A percentile compares a stretch with the other conserved stretches of the same genome.
These are phyloP conservation scores for Pythium aquatile DNA, from an alignment of 352 stramenopile species.

Conservation along the genomic window DNA sequence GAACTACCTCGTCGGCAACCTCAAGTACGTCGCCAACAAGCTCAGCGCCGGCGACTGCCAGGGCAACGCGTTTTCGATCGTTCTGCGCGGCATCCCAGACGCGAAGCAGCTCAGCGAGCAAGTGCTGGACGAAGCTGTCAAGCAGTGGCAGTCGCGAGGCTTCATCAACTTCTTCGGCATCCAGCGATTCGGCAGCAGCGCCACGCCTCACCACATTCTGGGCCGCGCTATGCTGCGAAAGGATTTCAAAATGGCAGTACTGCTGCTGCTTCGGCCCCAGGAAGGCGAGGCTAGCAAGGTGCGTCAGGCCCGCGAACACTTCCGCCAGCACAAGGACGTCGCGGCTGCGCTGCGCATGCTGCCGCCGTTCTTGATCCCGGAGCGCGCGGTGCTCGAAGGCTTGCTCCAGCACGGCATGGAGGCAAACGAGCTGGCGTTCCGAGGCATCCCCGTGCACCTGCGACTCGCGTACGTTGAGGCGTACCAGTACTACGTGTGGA, in stretches of 20 bases:
- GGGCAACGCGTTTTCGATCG: slow-evolving; percentile 94
- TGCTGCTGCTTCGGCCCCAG: slow-evolving; percentile 89
- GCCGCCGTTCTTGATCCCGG: slow-evolving; percentile 64
- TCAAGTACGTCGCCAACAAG: slow-evolving; percentile 87
- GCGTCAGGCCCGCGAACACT: slow-evolving; percentile 70
- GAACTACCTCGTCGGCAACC: slow-evolving; percentile 89
- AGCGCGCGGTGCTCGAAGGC: slow-evolving; percentile 72
- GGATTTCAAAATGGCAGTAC: slow-evolving; percentile 91
- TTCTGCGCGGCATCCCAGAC: slow-evolving; percentile 86
- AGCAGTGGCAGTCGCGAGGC: slow-evolving; percentile 57
- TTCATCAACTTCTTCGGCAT: slow-evolving; percentile 99
- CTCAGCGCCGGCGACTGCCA: slow-evolving; percentile 85
- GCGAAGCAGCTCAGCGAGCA: slow-evolving; percentile 44
- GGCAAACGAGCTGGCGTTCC: slow-evolving; percentile 69
- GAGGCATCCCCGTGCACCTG: slow-evolving; percentile 58
- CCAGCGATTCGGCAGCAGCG: slow-evolving; percentile 91
- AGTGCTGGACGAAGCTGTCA: slow-evolving; percentile 36
- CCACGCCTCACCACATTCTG: slow-evolving; percentile 79
- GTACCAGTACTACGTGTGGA: slow-evolving; percentile 96
- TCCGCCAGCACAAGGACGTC: slow-evolving; percentile 82
- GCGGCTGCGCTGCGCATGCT: slow-evolving; percentile 73
- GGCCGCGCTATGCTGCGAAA: slow-evolving; percentile 92
- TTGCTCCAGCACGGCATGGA: slow-evolving; percentile 74
- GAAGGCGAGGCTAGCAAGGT: slow-evolving; percentile 84
- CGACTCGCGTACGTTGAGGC: slow-evolving; percentile 66